Base-by-base conservation (phyloP, 2,329 filamentous ascomycete species). In the Penicillium sp. region DNA sequence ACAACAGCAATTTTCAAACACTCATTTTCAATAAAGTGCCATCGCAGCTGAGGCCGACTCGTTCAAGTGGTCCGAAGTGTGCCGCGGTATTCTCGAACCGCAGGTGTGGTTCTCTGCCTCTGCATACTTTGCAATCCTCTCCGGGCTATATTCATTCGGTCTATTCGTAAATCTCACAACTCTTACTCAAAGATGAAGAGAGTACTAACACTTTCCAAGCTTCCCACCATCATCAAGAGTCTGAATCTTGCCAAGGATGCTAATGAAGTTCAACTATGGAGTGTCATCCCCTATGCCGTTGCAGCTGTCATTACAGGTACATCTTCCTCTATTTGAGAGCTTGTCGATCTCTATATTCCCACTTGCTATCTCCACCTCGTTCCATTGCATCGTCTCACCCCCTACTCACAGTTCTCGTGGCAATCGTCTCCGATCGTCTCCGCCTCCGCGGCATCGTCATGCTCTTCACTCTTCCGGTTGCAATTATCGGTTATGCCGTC, bases 201-300 rank as follows among this genome's bases (percentile, higher is more conserved):
- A 12, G 4, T 12, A 39, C 46, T 53, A 35, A 51, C 32, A 27
- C 29, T 9, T 9, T 2, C 7, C 7, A 9, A 80, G 77, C 68
- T 85, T 0, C 82, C 82, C 0, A 85, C 82, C 0, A 85, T 85
- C 52, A 80, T 85, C 59, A 71, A 77, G 51, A 76, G 74, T n/a
- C 65, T 81, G 12, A 67, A 73, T 3, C 77, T 78, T 40, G 77
- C 77, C 1, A 73, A 73, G 49, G 75, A 77, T 26, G 68, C 79
- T 9, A 79, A 83, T 58, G 65, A 80, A 55, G 75, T 78, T 1
- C 81, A 84, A 54, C 71, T 84, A 5, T 82, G 80, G 80, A 79
- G 79, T 1, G 81, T 84, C 12, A 82, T 83, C 34, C 80, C 80
- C 0, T 84, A 84, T 55, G 81, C 80, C 0, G 78, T 82, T 0